These are phyloP conservation scores for Boletellus deceptivus DNA, from an alignment of 1,284 basidiomycete genomes.

Conservation along the genomic window DNA sequence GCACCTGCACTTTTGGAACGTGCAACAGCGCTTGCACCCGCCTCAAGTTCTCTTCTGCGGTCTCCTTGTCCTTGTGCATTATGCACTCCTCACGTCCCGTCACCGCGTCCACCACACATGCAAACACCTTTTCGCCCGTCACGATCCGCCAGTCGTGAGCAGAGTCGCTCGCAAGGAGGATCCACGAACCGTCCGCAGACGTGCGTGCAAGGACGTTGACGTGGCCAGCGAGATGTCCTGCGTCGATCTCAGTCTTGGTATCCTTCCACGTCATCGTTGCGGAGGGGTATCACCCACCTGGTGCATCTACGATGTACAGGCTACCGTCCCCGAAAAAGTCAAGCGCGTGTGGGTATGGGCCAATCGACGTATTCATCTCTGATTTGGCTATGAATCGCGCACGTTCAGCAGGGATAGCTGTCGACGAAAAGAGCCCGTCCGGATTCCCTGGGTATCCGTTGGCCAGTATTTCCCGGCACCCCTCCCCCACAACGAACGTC, in stretches of 20 bases:
- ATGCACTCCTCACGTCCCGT: conserved; percentile 32
- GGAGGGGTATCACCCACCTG: conserved; percentile 20
- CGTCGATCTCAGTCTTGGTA: not conserved
- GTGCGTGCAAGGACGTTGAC: conserved; percentile 55
- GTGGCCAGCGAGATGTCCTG: conserved; percentile 25
- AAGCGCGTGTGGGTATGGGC: conserved; percentile 49
- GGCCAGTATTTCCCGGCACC: conserved; percentile 33
- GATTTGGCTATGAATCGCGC: conserved; percentile 38
- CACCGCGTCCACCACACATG: conserved; percentile 20
- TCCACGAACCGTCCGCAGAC: conserved; percentile 52
- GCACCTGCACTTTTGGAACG: conserved; percentile 42
- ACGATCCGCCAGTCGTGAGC: conserved; percentile 55
- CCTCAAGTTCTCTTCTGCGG: conserved; percentile 42
- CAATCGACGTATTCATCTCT: conserved; percentile 38
- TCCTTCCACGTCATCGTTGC: not conserved
- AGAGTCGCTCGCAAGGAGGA: conserved; percentile 56
- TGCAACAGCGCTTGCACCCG: conserved; percentile 40
- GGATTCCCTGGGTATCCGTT: conserved; percentile 44
- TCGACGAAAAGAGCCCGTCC: conserved; percentile 32
- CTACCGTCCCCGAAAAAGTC: conserved; percentile 60
- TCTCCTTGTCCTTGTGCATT: conserved; percentile 42
- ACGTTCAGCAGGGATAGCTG: conserved; percentile 43
- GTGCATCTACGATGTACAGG: conserved; percentile 54
- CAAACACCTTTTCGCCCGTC: conserved; percentile 44
- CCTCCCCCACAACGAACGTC: conserved; percentile 45